Evolutionary conservation across 179 eudicot genomes (phyloP), one percentile per base, ranked within the genome.

Genomic region (Nepenthes alata): DNA sequence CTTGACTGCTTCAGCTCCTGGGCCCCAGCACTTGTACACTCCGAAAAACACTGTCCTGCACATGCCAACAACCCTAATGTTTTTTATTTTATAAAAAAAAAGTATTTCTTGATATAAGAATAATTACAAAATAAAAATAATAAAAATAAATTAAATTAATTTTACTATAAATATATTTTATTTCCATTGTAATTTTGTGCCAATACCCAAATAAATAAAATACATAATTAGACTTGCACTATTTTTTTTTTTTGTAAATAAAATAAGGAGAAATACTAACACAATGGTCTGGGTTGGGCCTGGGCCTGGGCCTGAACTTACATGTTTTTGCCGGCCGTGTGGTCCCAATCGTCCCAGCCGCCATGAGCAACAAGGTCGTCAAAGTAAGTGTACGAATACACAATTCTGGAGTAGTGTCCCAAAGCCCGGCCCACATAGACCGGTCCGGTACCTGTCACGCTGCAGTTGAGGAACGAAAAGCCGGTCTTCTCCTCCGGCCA

Each of bases 291-390:
- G 13, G 54, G n/a, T 4, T 25, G 25, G 25, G 25, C 25, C 1
- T 25, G 25, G 25, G 25, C 25, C 1, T 25, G 25, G 25, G 25
- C 25, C 25, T 0, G 25, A 25, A 57, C 75, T 57, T 68, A 78
- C 79, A 64, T 73, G 82, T 80, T 86, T 68, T 84, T 83, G 70
- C 80, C 83, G 60, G 75, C 82, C 47, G 15, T 35, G 57, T 83
- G 97, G 80, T 80, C 85, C 85, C 86, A 81, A 64, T 93, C 94
- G 65, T 89, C 97, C 98, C 98, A 93, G 5, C 95, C 98, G 47
- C 91, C 94, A 52, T 73, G 98, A 37, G 93, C 90, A 11, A 89
- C 93, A 6, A 93, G 67, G 59, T 83, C 81, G 60, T 79, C 98
- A 37, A 93, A 89, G 70, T 87, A 89, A 2, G 97, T 89, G 70